Evolutionary conservation across 306 rosid genomes (phyloP).

Genomic region (Dicorynia guianensis): DNA sequence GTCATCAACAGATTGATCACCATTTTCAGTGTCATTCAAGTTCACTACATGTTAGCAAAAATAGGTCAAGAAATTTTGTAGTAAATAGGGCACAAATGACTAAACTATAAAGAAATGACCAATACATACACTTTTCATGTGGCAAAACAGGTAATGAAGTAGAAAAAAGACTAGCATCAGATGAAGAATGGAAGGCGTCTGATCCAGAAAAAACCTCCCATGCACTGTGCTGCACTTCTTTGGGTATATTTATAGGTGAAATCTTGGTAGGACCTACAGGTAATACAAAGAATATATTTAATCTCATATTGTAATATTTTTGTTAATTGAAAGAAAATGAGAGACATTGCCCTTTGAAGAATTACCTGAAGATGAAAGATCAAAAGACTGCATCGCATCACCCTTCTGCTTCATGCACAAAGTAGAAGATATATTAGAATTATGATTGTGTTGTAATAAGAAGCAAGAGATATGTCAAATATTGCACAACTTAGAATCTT

Average conservation of each 20-base stretch:
- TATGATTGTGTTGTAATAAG: slow-evolving; percentile 16
- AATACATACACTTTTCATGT: slow-evolving; percentile 67
- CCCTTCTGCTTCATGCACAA: slow-evolving; percentile 44
- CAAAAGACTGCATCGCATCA: slow-evolving; percentile 63
- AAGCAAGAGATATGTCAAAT: slow-evolving; percentile 13
- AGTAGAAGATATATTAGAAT: slow-evolving; percentile 24
- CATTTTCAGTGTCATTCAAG: slow-evolving; percentile 58
- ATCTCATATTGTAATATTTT: slow-evolving; percentile 15
- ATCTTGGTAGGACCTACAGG: slow-evolving; percentile 60
- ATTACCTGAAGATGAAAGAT: slow-evolving; percentile 62
- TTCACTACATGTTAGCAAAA: slow-evolving; percentile 65
- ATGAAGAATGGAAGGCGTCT: slow-evolving; percentile 60
- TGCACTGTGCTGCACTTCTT: slow-evolving; percentile 46
- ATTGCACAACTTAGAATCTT: slow-evolving; percentile 21
- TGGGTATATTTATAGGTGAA: slow-evolving; percentile 55
- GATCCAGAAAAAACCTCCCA: slow-evolving; percentile 67
- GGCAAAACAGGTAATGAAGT: slow-evolving; percentile 85
- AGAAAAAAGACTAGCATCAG: slow-evolving; percentile 81
- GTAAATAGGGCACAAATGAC: slow-evolving; percentile 2
- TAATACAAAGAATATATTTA: slow-evolving; percentile 21
- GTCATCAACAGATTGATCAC: slow-evolving; percentile 60
- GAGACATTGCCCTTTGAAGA: slow-evolving; percentile 1
- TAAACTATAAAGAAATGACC: slow-evolving; percentile 28
- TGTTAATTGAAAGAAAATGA: slow-evolving; percentile 24
- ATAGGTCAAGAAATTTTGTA: slow-evolving; percentile 32